Evolutionary conservation across 2,329 filamentous ascomycete species (phyloP).

Genomic region (Aureobasidium pullulans): DNA sequence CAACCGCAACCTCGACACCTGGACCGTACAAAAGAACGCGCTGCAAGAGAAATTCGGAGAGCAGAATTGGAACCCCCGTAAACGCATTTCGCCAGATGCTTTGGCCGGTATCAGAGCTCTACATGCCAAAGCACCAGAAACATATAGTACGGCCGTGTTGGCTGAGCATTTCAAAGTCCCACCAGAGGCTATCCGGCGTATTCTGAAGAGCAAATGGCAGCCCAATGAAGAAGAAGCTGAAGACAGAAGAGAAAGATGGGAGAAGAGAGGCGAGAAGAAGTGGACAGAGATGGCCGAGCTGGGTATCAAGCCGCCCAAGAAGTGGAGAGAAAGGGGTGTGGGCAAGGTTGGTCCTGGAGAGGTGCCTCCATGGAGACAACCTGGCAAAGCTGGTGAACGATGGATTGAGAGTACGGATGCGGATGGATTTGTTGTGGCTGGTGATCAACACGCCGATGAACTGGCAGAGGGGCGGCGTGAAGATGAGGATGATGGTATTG

Average conservation of each 20-base stretch:
- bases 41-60: conserved; percentile 71
- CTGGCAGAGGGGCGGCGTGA: neutral
- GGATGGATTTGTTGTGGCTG: conserved; percentile 10
- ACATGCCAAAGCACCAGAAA: conserved; percentile 66
- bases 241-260: conserved; percentile 38
- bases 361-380: conserved; percentile 13
- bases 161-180: conserved; percentile 78
- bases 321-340: conserved; percentile 42
- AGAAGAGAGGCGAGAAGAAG: conserved; percentile 41
- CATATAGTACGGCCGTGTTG: conserved; percentile 67
- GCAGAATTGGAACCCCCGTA: conserved; percentile 70
- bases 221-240: conserved; percentile 45
- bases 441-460: conserved; percentile 8
- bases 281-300: conserved; percentile 41
- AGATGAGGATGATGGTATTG: neutral
- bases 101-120: conserved; percentile 82
- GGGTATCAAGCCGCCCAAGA: conserved; percentile 51
- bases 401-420: conserved; percentile 16
- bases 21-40: conserved; percentile 70
- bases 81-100: conserved; percentile 84
- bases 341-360: conserved; percentile 14
- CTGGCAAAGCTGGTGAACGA: conserved; percentile 11
- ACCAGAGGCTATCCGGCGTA: conserved; percentile 76
- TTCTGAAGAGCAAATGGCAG: conserved; percentile 72
- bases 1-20: conserved; percentile 40